phyloP scores from a whole-genome alignment of 2,329 filamentous ascomycete species.

The Xylaria sp. region DNA sequence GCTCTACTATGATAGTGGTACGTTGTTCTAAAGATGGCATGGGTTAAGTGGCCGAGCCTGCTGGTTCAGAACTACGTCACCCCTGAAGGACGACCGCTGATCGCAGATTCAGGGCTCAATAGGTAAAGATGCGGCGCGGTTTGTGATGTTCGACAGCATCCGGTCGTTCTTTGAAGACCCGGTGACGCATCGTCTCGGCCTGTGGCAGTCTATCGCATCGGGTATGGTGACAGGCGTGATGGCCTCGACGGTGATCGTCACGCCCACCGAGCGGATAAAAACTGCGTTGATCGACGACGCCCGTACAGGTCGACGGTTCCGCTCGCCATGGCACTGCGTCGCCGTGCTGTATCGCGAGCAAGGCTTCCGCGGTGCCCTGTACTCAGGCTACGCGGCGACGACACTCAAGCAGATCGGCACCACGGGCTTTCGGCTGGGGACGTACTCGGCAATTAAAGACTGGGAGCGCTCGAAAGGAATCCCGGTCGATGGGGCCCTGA shows the following conservation, averaged over 20 bases:
- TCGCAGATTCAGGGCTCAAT: conserved; percentile 58
- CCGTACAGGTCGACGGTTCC: conserved; percentile 53
- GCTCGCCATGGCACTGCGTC: conserved; percentile 61
- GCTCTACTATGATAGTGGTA: conserved; percentile 59
- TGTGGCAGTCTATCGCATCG: conserved; percentile 63
- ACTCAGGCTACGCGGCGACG: conserved; percentile 68
- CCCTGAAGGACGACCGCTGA: conserved; percentile 1
- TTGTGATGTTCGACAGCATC: conserved; percentile 71
- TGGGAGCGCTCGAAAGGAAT: conserved; percentile 42
- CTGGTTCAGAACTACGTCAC: not conserved
- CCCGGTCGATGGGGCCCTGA: conserved; percentile 48
- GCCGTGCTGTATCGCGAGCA: conserved; percentile 60
- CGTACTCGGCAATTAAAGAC: conserved; percentile 72
- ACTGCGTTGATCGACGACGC: conserved; percentile 72
- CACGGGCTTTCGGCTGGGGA: conserved; percentile 70
- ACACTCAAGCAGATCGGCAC: conserved; percentile 71
- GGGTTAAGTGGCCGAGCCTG: not conserved
- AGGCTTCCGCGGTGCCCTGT: conserved; percentile 63
- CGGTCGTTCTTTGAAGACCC: conserved; percentile 62
- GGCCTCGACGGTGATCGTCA: conserved; percentile 67
- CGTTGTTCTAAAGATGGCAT: conserved; percentile 25
- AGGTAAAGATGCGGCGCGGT: conserved; percentile 71
- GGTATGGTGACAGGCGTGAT: conserved; percentile 69
- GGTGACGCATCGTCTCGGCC: conserved; percentile 64
- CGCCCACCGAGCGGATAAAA: conserved; percentile 71